A percentile compares a stretch with the other conserved stretches of the same genome.
Conservation (phyloP, 306 rosid genomes). For the Cercis canadensis region DNA sequence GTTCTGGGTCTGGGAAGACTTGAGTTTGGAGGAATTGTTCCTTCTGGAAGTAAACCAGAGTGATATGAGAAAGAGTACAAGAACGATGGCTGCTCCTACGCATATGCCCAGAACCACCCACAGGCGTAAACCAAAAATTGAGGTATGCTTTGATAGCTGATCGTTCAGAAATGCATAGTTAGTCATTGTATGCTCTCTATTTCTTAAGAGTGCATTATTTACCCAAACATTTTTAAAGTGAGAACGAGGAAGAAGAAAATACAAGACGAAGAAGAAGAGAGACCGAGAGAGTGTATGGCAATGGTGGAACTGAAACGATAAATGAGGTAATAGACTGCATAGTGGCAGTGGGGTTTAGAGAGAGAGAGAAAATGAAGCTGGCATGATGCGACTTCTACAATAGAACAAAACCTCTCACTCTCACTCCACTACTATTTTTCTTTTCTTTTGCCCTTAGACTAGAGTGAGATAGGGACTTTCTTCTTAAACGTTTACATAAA, state of each 20-base stretch:
- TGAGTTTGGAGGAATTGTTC: conserved; percentile 30
- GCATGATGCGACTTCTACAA: conserved; percentile 42
- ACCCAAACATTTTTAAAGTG: too few species aligned
- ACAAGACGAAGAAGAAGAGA: not conserved
- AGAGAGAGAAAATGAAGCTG: conserved; percentile 32
- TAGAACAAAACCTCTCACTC: not conserved
- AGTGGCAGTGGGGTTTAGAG: conserved; percentile 34
- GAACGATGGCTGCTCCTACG: conserved; percentile 69
- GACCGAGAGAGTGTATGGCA: not conserved
- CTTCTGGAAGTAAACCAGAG: conserved; percentile 46
- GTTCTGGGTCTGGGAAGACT: conserved; percentile 26
- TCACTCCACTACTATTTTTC: too few species aligned
- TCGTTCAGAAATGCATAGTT: conserved; percentile 57
- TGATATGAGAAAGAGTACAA: conserved; percentile 63
- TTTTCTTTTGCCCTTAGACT: too few species aligned
- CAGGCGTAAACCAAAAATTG: conserved; percentile 59
- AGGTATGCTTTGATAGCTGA: conserved; percentile 62
- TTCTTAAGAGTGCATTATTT: not conserved
- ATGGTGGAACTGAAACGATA: not conserved
- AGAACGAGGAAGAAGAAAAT: too few species aligned
- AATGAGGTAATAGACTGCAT: conserved; percentile 19
- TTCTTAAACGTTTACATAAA: too few species aligned
- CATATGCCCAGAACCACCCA: conserved; percentile 73
- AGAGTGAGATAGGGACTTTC: too few species aligned
- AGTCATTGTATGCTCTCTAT: conserved; percentile 41